These are phyloP conservation scores for Triticum aestivum DNA, from an alignment of 176 grass and related monocot genomes.

Conservation along the genomic window DNA sequence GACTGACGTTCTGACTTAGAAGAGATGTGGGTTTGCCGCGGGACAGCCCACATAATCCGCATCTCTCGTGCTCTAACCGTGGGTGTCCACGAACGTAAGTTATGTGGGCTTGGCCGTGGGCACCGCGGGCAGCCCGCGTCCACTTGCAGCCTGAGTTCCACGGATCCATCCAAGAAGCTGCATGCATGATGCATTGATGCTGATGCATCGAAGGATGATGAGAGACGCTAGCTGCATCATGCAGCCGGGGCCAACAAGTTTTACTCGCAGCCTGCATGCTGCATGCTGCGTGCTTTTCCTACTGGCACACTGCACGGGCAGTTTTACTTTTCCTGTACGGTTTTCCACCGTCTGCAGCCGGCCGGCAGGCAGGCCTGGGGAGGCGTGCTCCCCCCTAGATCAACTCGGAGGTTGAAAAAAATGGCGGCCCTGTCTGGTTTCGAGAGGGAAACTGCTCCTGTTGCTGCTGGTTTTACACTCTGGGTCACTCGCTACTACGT, in stretches of 20 bases:
- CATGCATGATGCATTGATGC: background rate
- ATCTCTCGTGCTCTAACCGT: no score
- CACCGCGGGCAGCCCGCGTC: no score
- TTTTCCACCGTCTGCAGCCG: background rate
- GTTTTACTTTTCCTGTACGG: background rate
- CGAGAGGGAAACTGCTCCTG: background rate
- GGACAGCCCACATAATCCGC: no score
- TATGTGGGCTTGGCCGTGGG: no score
- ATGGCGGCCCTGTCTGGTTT: background rate
- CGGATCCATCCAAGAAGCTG: constrained; percentile 12
- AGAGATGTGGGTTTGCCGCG: no score
- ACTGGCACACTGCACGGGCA: background rate
- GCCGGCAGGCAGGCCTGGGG: constrained; percentile 3
- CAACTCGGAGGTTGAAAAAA: background rate
- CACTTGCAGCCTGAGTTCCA: background rate
- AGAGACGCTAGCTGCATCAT: no score
- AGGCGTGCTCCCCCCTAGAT: background rate
- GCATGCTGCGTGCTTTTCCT: background rate
- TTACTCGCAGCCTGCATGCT: background rate
- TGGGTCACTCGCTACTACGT: background rate
- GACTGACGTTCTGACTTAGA: no score
- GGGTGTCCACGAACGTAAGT: no score
- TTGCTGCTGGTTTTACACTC: constrained; percentile 6
- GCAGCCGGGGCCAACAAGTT: background rate
- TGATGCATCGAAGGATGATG: background rate